These are phyloP conservation scores for Neurospora sp. DNA, from an alignment of 2,329 filamentous ascomycete genomes.

Conservation along the genomic window DNA sequence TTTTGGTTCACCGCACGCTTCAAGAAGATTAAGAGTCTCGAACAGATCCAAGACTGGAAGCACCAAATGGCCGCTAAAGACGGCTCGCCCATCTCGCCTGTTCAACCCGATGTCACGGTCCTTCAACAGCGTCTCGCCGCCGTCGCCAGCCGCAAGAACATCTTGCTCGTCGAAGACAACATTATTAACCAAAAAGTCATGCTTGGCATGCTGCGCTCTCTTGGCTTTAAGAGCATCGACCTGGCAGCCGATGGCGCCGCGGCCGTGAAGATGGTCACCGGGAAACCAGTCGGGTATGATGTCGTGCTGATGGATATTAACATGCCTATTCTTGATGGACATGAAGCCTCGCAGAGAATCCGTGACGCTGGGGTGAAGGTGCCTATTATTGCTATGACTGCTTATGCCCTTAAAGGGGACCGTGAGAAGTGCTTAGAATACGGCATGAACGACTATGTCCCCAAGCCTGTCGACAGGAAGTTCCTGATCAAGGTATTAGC, in stretches of 20 bases:
- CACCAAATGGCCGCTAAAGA: constrained; percentile 10
- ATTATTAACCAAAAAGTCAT: constrained; percentile 33
- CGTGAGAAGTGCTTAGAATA: constrained; percentile 41
- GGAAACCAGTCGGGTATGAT: constrained; percentile 31
- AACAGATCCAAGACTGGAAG: constrained; percentile 20
- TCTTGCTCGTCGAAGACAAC: constrained; percentile 33
- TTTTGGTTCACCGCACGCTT: constrained; percentile 42
- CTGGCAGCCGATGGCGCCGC: constrained; percentile 32
- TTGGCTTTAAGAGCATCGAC: constrained; percentile 32
- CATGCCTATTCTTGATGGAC: constrained; percentile 49
- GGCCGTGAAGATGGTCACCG: constrained; percentile 30
- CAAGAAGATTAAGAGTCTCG: constrained; percentile 24
- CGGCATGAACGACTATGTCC: constrained; percentile 47
- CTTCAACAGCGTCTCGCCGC: constrained; percentile 21
- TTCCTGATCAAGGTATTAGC: constrained; percentile 9
- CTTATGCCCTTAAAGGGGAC: constrained; percentile 46
- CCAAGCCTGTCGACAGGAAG: constrained; percentile 24
- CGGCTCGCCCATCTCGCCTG: not conserved
- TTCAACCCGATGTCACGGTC: constrained; percentile 1
- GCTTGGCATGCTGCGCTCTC: constrained; percentile 24
- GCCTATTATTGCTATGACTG: constrained; percentile 40
- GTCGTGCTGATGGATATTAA: constrained; percentile 49
- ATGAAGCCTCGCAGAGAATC: constrained; percentile 39
- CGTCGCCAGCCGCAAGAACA: constrained; percentile 28
- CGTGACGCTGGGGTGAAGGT: constrained; percentile 25